A percentile compares a stretch with the other conserved stretches of the same genome.
Evolutionary conservation across 2,329 filamentous ascomycete genomes (phyloP).

Genomic region (Bertia moriformis): DNA sequence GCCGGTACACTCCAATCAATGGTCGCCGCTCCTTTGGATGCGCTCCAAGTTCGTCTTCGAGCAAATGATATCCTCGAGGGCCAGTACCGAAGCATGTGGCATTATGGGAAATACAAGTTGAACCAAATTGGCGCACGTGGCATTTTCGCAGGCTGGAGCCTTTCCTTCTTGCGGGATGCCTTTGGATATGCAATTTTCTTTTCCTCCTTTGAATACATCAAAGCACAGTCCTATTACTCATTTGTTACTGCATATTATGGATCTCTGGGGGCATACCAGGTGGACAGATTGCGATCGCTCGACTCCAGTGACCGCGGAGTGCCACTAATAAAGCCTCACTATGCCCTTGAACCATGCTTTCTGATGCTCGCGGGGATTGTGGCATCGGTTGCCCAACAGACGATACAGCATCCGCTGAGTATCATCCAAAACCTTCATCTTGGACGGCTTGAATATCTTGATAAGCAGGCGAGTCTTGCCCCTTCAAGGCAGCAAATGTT

Average conservation of each 20-base stretch:
- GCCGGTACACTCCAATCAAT: constrained; percentile 46
- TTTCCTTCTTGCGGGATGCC: constrained; percentile 43
- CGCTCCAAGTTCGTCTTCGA: constrained; percentile 45
- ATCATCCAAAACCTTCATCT: constrained; percentile 46
- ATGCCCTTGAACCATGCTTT: constrained; percentile 46
- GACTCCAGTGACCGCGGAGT: constrained; percentile 14
- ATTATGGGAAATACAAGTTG: constrained; percentile 41
- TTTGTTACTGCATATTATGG: constrained; percentile 46
- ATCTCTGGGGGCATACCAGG: not conserved
- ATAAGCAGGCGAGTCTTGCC: constrained; percentile 29
- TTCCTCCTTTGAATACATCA: constrained; percentile 46
- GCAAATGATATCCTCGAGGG: constrained; percentile 42
- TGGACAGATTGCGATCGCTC: not conserved
- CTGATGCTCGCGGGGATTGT: constrained; percentile 41
- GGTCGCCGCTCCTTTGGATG: constrained; percentile 47
- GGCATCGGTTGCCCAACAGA: constrained; percentile 41
- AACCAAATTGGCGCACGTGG: constrained; percentile 42
- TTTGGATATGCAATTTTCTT: constrained; percentile 49
- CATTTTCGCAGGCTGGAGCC: constrained; percentile 46
- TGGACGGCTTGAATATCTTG: constrained; percentile 40
- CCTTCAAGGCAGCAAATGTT: constrained; percentile 24
- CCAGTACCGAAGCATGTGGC: constrained; percentile 47
- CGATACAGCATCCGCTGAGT: constrained; percentile 41
- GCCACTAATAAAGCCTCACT: constrained; percentile 41
- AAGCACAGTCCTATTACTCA: constrained; percentile 45